Base-by-base conservation (phyloP, 768 basidiomycete species). In the Royoungia palumana region DNA sequence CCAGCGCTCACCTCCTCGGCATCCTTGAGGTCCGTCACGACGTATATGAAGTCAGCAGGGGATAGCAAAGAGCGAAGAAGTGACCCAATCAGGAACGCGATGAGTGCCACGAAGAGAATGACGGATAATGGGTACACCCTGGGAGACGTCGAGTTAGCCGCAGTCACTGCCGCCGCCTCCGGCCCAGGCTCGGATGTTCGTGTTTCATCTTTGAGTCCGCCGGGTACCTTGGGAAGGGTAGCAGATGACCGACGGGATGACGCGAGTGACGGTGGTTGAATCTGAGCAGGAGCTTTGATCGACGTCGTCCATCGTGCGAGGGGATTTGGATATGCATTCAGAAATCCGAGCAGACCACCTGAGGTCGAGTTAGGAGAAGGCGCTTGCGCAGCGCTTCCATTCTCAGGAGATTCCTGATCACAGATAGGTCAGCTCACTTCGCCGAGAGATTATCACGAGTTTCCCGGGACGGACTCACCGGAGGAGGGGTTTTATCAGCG, bases 71-170 rank as follows among this genome's bases (percentile, higher is more conserved):
- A 92, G 47, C 95, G 81, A 52, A 96, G 71, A 47, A 98, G 72
- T 22, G 92, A 94, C 48, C 95, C 95, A 59, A 97, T 79, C 60
- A 98, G 72, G 68, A 98, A 94, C 22, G 88, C 86, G 58, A 96
- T 88, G 54, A 98, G 67, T 34, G 83, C 92, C 34, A 87, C 80
- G 51, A 92, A 72, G 57, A 96, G 61, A 50, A 95, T 68, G 35
- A 82, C 84, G 38, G 74, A 71, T 44, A 77, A 63, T 35, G 72
- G 71, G 58, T 74, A 82, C 47, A 25, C 53, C 21, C 49, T 58
- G 2, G 52, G 20, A 30, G 47, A 19, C 32, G 46, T 24, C 42
- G 51, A n/a, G 9, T 41, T 24, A 6, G 53, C 25, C 11, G 58
- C 28, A 28, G 28, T 42, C 9, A 54, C 42, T 16, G 20, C 20